Evolutionary conservation across 805 yeast species (phyloP).

Genomic region (Monosporozyma aerobia): DNA sequence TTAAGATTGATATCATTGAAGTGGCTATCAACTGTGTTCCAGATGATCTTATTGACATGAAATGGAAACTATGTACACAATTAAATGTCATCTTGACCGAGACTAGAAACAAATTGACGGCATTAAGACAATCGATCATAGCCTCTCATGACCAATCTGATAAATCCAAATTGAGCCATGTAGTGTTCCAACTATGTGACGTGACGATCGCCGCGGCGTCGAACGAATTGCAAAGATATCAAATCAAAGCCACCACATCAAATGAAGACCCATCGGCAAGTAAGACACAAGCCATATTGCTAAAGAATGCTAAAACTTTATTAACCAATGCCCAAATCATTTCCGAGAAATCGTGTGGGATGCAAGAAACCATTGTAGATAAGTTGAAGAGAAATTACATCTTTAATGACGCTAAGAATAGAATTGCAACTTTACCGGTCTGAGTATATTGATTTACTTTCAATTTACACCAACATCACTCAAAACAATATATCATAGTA

Average conservation of each 20-base stretch:
- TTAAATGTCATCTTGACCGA: slow-evolving; percentile 12
- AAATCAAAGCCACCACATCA: slow-evolving; percentile 6
- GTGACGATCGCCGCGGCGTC: slow-evolving; percentile 17
- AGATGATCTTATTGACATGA: not conserved
- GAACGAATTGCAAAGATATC: slow-evolving; percentile 19
- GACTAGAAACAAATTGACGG: slow-evolving; percentile 11
- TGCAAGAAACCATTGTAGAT: slow-evolving; percentile 24
- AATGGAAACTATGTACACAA: slow-evolving; percentile 18
- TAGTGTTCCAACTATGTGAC: slow-evolving; percentile 23
- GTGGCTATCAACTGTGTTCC: slow-evolving; percentile 11
- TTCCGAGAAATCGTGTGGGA: slow-evolving; percentile 24
- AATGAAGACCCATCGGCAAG: not conserved
- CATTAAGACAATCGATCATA: slow-evolving; percentile 7
- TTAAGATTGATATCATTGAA: slow-evolving; percentile 14
- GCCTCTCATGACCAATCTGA: slow-evolving; percentile 6
- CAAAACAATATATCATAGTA: too few species aligned
- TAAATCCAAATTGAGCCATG: slow-evolving; percentile 15
- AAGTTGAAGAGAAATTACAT: slow-evolving; percentile 25
- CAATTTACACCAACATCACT: not conserved
- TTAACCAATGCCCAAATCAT: slow-evolving; percentile 18
- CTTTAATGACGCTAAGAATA: slow-evolving; percentile 16
- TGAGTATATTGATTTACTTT: not conserved
- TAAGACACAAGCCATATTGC: slow-evolving; percentile 11
- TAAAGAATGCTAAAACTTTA: slow-evolving; percentile 20
- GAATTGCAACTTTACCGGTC: slow-evolving; percentile 6